Conservation (phyloP, 805 yeast species). For the Suhomyces prunicola region DNA sequence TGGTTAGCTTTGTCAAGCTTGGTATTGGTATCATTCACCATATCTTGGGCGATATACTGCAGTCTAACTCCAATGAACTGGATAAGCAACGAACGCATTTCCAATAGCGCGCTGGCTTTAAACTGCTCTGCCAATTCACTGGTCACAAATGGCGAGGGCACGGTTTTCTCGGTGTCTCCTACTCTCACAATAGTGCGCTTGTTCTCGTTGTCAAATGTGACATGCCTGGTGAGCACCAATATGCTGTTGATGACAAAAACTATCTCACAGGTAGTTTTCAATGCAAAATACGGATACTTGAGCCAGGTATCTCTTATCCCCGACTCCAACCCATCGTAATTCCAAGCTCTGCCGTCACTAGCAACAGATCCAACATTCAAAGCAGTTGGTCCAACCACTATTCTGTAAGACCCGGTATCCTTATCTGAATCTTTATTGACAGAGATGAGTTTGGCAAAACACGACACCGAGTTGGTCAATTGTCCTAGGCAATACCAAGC, state of each 20-base stretch:
- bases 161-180: neutral
- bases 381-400: slow-evolving; percentile 22
- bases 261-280: slow-evolving; percentile 14
- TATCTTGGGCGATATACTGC: slow-evolving; percentile 5
- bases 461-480: neutral
- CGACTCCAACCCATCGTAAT: slow-evolving; percentile 6
- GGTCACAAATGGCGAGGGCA: neutral
- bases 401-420: neutral
- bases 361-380: slow-evolving; percentile 4
- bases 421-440: neutral
- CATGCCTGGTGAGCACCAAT: slow-evolving; percentile 12
- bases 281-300: slow-evolving; percentile 16
- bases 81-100: slow-evolving; percentile 8
- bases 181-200: slow-evolving; percentile 6
- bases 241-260: slow-evolving; percentile 17
- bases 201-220: slow-evolving; percentile 5
- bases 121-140: neutral
- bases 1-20: slow-evolving; percentile 15
- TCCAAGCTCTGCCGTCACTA: slow-evolving; percentile 5
- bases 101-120: slow-evolving; percentile 3
- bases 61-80: slow-evolving; percentile 13
- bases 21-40: slow-evolving; percentile 12
- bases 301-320: slow-evolving; percentile 15
- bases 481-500: neutral
- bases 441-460: neutral